Base-by-base conservation (phyloP, 1,284 basidiomycete species). In the Vanrija humicola region DNA sequence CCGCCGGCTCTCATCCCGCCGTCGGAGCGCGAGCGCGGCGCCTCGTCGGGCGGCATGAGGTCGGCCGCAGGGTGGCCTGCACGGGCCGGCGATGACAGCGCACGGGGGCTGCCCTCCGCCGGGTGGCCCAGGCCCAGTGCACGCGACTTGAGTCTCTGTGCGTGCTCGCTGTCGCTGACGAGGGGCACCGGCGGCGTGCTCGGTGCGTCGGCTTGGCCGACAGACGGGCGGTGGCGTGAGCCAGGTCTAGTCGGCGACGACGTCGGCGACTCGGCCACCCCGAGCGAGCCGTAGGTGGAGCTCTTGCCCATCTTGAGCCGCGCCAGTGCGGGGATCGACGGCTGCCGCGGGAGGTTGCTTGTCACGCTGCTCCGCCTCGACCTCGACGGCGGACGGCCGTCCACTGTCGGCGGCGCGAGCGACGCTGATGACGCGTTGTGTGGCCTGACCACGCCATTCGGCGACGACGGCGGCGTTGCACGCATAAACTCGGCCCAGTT, bases 401-500 rank as follows among this genome's bases (percentile, higher is more conserved):
- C 34, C 3, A 42, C n/a, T 6, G 7, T 5, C n/a, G 40, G n/a
- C 15, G 40, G 40, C n/a, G 40, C 40, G 6, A 34, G 34, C 12
- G 34, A 34, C 42, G 28, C 39, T 28, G 42, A 25, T n/a, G n/a
- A 51, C 19, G 34, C 34, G 34, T 34, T 34, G 9, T 12, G 9
- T 12, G 9, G 34, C 34, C 34, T 34, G 34, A 34, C 12, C 2
- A 34, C 34, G 12, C 34, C 34, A 15, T 34, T 34, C 10, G 56
- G 59, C 6, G 55, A 56, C 18, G 46, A 18, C 8, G 52, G 52
- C 16, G 55, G 47, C 8, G 55, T 53, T 1, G 46, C 8, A 10
- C 57, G 57, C 16, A 69, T 67, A 4, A 74, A 59, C 26, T 72
- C 72, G 18, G 62, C 60, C 72, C 72, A 74, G 52, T 67, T 70